Conservation (phyloP, 2,329 filamentous ascomycete species). For the Neopestalotiopsis clavispora region DNA sequence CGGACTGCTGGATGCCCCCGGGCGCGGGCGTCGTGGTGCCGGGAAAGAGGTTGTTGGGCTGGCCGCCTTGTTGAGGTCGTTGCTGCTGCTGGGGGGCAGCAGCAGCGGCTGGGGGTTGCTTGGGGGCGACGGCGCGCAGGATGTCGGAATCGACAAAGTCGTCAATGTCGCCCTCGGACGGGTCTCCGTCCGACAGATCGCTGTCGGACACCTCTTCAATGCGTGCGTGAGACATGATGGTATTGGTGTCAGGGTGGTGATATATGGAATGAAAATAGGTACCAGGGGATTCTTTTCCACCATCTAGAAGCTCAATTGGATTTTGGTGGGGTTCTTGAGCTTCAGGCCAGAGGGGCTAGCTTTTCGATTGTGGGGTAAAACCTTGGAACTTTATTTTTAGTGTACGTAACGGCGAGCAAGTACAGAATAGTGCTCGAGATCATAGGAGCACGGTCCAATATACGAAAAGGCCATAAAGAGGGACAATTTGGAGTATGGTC, state of each 20-base stretch:
- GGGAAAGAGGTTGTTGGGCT: conserved; percentile 29
- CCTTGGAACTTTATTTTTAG: neutral
- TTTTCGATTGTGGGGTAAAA: conserved; percentile 3
- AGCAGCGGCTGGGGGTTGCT: conserved; percentile 30
- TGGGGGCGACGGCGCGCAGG: conserved; percentile 47
- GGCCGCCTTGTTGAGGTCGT: conserved; percentile 24
- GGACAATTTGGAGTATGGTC: neutral
- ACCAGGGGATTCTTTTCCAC: neutral
- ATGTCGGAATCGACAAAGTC: conserved; percentile 65
- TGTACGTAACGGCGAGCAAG: too few species aligned
- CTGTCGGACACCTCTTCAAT: conserved; percentile 90
- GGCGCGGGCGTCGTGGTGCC: conserved; percentile 23
- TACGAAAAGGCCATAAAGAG: neutral
- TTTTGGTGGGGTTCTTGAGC: conserved; percentile 10
- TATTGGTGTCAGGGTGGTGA: neutral
- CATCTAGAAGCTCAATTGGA: neutral
- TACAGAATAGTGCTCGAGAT: neutral
- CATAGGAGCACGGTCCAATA: conserved; percentile 1
- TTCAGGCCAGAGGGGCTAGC: neutral
- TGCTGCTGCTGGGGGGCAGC: conserved; percentile 25
- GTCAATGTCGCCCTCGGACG: conserved; percentile 83
- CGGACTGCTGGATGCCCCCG: conserved; percentile 49
- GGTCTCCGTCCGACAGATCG: conserved; percentile 69
- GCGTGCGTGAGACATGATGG: conserved; percentile 77
- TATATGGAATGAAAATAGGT: neutral